Percentiles rank a stretch among this genome's conserved stretches.
Conservation (phyloP, 2,329 filamentous ascomycete species). For the Whalleya microplaca region DNA sequence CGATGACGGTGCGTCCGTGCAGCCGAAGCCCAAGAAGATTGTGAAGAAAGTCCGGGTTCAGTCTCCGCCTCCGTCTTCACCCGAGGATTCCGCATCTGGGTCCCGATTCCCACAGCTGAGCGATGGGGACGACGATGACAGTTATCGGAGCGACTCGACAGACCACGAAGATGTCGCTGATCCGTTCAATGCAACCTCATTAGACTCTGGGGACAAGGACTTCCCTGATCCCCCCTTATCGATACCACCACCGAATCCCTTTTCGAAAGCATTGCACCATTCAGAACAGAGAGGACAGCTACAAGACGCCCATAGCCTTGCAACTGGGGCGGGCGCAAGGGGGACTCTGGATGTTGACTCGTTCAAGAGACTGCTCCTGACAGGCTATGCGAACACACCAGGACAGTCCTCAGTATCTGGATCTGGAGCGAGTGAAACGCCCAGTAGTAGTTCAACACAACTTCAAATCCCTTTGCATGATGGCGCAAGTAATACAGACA, state of each 20-base stretch:
- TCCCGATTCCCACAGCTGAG: constrained; percentile 27
- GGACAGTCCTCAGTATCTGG: constrained; percentile 32
- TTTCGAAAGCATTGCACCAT: constrained; percentile 59
- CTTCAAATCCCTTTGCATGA: constrained; percentile 34
- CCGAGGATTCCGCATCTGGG: constrained; percentile 51
- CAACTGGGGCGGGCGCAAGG: constrained; percentile 38
- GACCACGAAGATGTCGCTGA: constrained; percentile 31
- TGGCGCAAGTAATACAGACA: constrained; percentile 59
- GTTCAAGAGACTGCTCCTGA: constrained; percentile 77
- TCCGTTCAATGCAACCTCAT: constrained; percentile 28
- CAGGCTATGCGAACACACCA: constrained; percentile 59
- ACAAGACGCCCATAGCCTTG: constrained; percentile 39
- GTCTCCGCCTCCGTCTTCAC: constrained; percentile 64
- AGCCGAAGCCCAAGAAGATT: constrained; percentile 49
- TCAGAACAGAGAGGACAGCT: constrained; percentile 44
- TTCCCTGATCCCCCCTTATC: constrained; percentile 25
- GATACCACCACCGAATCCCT: constrained; percentile 54
- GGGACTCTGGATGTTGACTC: constrained; percentile 73
- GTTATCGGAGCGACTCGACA: constrained; percentile 30
- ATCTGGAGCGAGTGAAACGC: constrained; percentile 26
- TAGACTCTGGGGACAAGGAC: constrained; percentile 16
- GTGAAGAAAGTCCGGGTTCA: constrained; percentile 71
- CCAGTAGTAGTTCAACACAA: constrained; percentile 23
- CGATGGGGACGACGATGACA: constrained; percentile 22
- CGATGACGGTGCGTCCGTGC: constrained; percentile 37